Conservation (phyloP, 2,329 filamentous ascomycete genomes). For the Myriosclerotinia scirpicola region DNA sequence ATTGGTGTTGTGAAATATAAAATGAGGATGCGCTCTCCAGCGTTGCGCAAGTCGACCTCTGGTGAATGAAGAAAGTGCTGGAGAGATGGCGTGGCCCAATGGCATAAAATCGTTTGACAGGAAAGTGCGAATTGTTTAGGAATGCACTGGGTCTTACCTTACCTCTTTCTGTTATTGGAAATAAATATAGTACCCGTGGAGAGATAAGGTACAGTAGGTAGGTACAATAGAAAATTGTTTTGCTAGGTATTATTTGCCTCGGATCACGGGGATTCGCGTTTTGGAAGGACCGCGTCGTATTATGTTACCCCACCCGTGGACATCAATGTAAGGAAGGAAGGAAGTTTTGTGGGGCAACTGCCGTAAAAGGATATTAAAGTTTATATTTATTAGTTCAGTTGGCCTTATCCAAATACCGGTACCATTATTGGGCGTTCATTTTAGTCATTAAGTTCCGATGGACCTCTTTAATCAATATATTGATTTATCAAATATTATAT, state of each 20-base stretch:
- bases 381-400: too few relatives aligned
- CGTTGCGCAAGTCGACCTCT: constrained; percentile 35
- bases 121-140: constrained; percentile 24
- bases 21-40: constrained; percentile 34
- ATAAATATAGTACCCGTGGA: background rate
- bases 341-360: constrained; percentile 1
- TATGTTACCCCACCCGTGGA: constrained; percentile 9
- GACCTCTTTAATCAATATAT: too few relatives aligned
- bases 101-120: constrained; percentile 38
- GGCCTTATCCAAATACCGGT: too few relatives aligned
- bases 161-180: background rate
- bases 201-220: too few relatives aligned
- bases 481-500: too few relatives aligned
- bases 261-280: constrained; percentile 15
- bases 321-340: background rate
- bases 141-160: constrained; percentile 25
- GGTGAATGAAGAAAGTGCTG: constrained; percentile 35
- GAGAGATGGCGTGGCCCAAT: constrained; percentile 33
- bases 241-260: background rate
- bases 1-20: constrained; percentile 29
- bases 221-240: constrained; percentile 13
- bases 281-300: constrained; percentile 11
- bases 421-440: too few relatives aligned
- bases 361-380: background rate
- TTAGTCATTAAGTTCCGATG: too few relatives aligned